Conservation (phyloP, 2,329 filamentous ascomycete genomes). For the Colletotrichum lini region DNA sequence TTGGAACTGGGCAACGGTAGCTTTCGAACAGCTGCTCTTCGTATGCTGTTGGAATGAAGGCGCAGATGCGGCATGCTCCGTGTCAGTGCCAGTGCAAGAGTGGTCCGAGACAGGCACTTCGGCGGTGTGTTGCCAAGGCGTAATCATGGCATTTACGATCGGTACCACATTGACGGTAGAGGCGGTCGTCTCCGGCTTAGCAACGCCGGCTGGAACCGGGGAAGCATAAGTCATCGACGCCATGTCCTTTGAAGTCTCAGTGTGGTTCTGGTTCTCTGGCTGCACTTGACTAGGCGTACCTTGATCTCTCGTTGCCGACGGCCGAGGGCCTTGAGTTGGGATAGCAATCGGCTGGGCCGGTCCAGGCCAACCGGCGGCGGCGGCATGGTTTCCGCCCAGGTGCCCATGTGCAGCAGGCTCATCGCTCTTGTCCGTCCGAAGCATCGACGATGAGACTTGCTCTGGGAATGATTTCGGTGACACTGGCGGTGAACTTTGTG, state of each 20-base stretch:
- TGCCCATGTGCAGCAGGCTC: not conserved
- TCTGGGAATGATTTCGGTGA: slow-evolving; percentile 52
- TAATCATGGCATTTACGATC: not conserved
- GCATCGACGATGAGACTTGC: slow-evolving; percentile 17
- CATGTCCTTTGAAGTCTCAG: slow-evolving; percentile 38
- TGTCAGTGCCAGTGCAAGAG: not conserved
- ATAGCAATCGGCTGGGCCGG: not conserved
- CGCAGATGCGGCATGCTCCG: not conserved
- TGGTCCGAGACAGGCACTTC: not conserved
- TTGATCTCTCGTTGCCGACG: slow-evolving; percentile 24
- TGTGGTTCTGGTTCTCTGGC: slow-evolving; percentile 18
- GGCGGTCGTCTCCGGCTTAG: slow-evolving; percentile 1
- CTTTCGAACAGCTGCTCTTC: not conserved
- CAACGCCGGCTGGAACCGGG: slow-evolving; percentile 9
- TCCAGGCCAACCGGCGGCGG: not conserved
- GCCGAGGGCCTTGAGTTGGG: slow-evolving; percentile 15
- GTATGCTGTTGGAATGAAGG: not conserved
- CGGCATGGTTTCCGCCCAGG: not conserved
- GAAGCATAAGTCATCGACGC: not conserved
- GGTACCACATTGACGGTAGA: not conserved
- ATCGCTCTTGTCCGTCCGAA: slow-evolving; percentile 10
- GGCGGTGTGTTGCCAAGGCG: not conserved
- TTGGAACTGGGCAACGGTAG: not conserved
- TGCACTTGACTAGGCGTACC: slow-evolving; percentile 31
- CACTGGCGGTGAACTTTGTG: slow-evolving; percentile 51